Evolutionary conservation across 1,284 basidiomycete genomes (phyloP).

Genomic region (Exobasidium rhododendri): DNA sequence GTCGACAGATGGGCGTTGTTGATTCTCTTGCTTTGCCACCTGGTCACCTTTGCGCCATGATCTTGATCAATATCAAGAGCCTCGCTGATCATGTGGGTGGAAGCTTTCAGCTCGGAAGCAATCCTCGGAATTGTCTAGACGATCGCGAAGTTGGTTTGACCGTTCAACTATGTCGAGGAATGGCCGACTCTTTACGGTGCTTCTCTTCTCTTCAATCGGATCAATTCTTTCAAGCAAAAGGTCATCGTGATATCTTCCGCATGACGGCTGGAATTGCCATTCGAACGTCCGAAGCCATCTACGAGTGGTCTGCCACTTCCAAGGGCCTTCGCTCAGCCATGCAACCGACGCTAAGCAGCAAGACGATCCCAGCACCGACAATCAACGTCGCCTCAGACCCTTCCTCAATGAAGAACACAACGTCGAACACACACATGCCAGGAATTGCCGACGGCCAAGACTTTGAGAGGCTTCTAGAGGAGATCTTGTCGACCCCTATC

Average conservation of each 20-base stretch:
- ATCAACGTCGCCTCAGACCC: no score
- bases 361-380: no score
- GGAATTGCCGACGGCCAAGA: neutral
- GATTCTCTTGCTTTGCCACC: neutral
- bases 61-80: neutral
- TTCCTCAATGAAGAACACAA: neutral
- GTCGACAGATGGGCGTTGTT: neutral
- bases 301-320: neutral
- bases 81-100: neutral
- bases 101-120: neutral
- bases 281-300: neutral
- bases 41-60: neutral
- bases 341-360: no score
- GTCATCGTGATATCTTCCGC: neutral
- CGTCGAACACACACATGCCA: neutral
- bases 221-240: neutral
- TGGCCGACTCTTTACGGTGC: neutral
- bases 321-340: neutral
- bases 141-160: neutral
- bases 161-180: neutral
- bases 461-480: neutral
- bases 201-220: neutral
- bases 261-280: neutral
- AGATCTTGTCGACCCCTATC: neutral
- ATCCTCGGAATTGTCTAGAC: neutral